Evolutionary conservation across 2,329 filamentous ascomycete genomes (phyloP).

Genomic region (Verticillium nonalfalfae): DNA sequence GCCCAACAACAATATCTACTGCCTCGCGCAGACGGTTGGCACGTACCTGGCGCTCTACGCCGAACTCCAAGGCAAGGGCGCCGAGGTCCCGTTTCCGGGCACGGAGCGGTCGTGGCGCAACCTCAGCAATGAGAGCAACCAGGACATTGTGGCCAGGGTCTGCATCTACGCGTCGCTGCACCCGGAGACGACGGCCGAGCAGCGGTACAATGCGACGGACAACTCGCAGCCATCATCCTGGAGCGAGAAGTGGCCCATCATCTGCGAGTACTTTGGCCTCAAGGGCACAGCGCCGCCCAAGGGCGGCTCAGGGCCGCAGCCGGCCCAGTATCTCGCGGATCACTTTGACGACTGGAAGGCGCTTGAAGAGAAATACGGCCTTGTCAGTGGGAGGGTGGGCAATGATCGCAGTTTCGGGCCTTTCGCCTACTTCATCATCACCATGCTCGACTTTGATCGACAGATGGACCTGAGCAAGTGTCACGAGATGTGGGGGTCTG

Average conservation of each 20-base stretch:
- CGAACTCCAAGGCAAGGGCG: conserved; percentile 25
- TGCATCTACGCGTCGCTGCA: conserved; percentile 33
- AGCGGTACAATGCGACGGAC: conserved; percentile 35
- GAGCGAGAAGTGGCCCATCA: conserved; percentile 36
- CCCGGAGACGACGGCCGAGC: conserved; percentile 26
- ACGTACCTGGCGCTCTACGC: conserved; percentile 28
- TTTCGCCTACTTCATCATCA: conserved; percentile 25
- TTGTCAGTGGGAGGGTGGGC: conserved; percentile 21
- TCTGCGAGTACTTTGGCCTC: conserved; percentile 38
- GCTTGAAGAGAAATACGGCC: conserved; percentile 23
- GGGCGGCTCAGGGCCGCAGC: conserved; percentile 21
- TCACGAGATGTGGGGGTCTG: conserved; percentile 22
- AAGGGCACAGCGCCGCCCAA: conserved; percentile 26
- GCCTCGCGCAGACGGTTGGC: conserved; percentile 29
- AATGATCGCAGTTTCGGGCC: conserved; percentile 21
- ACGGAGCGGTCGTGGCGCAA: conserved; percentile 22
- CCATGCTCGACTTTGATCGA: conserved; percentile 25
- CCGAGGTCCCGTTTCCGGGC: conserved; percentile 27
- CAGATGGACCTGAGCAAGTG: conserved; percentile 23
- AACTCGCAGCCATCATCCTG: conserved; percentile 26
- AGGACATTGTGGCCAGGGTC: conserved; percentile 30
- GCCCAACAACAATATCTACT: conserved; percentile 34
- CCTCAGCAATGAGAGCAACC: conserved; percentile 26
- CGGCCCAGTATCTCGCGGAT: conserved; percentile 21
- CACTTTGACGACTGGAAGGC: conserved; percentile 22